Conservation (phyloP, 176 grass and related monocot species). For the Ensete glaucum region DNA sequence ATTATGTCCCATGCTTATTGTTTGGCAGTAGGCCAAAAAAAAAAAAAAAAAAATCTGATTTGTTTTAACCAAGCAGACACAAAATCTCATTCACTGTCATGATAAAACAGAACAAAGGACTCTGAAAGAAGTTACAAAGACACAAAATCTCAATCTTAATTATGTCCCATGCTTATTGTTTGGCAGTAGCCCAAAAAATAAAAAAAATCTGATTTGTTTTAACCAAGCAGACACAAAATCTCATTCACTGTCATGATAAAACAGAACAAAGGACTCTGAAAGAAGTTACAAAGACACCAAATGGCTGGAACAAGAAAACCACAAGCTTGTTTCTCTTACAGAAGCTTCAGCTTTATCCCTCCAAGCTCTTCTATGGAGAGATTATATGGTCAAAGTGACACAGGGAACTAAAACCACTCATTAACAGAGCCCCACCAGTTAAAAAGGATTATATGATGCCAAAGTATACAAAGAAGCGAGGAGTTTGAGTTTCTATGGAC, state of each 20-base stretch:
- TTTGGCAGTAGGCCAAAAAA: too few species aligned
- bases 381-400: neutral
- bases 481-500: neutral
- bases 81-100: neutral
- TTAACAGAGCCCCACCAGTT: neutral
- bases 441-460: neutral
- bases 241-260: neutral
- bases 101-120: conserved; percentile 1
- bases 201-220: neutral
- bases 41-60: neutral
- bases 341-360: neutral
- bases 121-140: neutral
- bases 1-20: too few species aligned
- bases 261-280: neutral
- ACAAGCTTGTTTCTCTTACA: neutral
- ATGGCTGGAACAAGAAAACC: neutral
- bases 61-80: neutral
- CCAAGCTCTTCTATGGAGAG: neutral
- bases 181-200: too few species aligned
- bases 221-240: neutral
- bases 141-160: neutral
- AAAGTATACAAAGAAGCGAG: neutral
- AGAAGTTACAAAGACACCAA: neutral
- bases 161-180: too few species aligned
- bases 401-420: neutral